These are phyloP conservation scores for Thecaphora thlaspeos DNA, from an alignment of 1,284 basidiomycete genomes.

Conservation along the genomic window DNA sequence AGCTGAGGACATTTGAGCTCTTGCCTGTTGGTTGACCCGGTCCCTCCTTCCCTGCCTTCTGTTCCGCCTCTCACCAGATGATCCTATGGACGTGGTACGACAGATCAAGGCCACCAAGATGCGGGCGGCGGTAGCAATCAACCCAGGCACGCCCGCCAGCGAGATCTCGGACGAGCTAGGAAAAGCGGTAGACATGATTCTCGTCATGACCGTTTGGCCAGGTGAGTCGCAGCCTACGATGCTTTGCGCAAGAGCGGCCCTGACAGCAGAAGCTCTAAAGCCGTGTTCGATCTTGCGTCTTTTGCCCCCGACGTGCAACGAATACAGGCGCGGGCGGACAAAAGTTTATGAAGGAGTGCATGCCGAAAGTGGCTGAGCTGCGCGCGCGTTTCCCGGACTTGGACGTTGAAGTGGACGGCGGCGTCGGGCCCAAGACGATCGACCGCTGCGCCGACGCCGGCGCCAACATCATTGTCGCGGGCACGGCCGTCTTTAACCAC, in stretches of 20 bases:
- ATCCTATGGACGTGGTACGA: conserved; percentile 53
- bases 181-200: conserved; percentile 54
- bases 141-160: conserved; percentile 53
- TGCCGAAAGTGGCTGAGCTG: conserved; percentile 86
- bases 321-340: conserved; percentile 73
- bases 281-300: too few relatives aligned
- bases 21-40: too few relatives aligned
- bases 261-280: neutral
- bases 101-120: conserved; percentile 55
- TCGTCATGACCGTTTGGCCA: conserved; percentile 58
- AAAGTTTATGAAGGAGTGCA: conserved; percentile 90
- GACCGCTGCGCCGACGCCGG: conserved; percentile 80
- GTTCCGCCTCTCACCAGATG: too few relatives aligned
- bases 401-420: conserved; percentile 97
- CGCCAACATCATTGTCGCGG: conserved; percentile 94
- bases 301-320: neutral
- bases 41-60: too few relatives aligned
- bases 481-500: conserved; percentile 89
- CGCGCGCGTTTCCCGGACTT: conserved; percentile 79
- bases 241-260: too few relatives aligned
- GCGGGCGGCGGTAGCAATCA: conserved; percentile 55
- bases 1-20: too few relatives aligned
- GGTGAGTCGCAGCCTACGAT: conserved; percentile 9
- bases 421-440: conserved; percentile 87
- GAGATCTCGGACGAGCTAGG: conserved; percentile 55